Evolutionary conservation across 176 grass and related monocot genomes (phyloP), one percentile per base, ranked within the genome.

Genomic region (Themeda triandra): DNA sequence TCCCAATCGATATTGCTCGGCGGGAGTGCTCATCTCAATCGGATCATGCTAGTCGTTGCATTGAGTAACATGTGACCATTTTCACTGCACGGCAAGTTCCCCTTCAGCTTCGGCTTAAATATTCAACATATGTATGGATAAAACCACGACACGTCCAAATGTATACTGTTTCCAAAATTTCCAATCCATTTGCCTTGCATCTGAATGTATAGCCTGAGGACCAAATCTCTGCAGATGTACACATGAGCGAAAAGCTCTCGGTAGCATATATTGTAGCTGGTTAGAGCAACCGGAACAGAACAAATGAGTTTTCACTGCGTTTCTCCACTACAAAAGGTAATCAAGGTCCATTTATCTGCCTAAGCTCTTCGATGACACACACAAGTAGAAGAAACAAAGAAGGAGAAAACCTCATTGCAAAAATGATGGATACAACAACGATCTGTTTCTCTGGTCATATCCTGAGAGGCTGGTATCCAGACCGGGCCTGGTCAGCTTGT

Each of bases 381-480:
- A 48, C 45, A 19, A 65, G 9, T 18, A 67, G 23, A 35, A 69
- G 33, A 2, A 71, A 58, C 53, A 56, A 80, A 19, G 18, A 68
- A 3, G 17, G 27, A 56, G 44, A 8, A n/a, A n/a, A 73, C 56
- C 36, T 27, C 1, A 39, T 23, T 58, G n/a, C 42, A 87, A 84
- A 82, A 82, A 40, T 69, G 39, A 84, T 17, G 5, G 48, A 74
- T 80, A 71, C 39, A 80, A 83, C 58, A 56, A 71, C 28, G 40
- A 73, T 33, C 18, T 42, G 49, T 10, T 71, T 53, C 32, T 78
- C 19, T 28, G 9, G 13, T 76, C 69, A 80, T 83, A 64, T 77
- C 84, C 92, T 86, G 17, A 87, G 77, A 5, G 88, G 92, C 84
- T 94, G 81, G 58, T 89, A 86, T 4, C 84, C 78, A n/a, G 29